Percentiles rank a stretch among this genome's conserved stretches.
Conservation (phyloP, 768 basidiomycete genomes). For the Amanita pseudoporphyria region DNA sequence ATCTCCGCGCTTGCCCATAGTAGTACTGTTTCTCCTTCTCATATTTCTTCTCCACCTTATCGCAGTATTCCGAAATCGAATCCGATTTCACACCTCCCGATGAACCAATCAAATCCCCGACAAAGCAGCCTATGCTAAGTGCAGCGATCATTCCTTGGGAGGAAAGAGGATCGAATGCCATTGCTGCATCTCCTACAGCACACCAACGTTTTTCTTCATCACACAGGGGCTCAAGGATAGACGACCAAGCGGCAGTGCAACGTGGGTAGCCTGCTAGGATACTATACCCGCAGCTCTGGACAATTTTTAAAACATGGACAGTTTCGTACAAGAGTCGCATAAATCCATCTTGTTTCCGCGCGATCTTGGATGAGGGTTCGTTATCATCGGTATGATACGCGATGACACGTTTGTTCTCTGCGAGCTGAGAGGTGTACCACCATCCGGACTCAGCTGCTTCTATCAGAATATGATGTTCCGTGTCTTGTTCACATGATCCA, state of each 20-base stretch:
- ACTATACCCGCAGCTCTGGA: conserved; percentile 15
- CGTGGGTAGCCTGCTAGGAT: conserved; percentile 12
- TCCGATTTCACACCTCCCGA: conserved; percentile 8
- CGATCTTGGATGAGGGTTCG: conserved; percentile 16
- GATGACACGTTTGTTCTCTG: conserved; percentile 19
- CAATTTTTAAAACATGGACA: conserved; percentile 14
- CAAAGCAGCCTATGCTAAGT: conserved; percentile 18
- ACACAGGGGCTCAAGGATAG: conserved; percentile 16
- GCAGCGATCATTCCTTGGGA: conserved; percentile 31
- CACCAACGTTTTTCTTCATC: conserved; percentile 16
- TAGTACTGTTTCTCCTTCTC: conserved; percentile 12
- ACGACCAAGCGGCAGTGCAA: conserved; percentile 22
- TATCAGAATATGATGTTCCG: conserved; percentile 24
- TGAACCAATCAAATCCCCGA: conserved; percentile 13
- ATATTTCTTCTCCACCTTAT: conserved; percentile 10
- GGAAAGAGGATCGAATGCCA: conserved; percentile 30
- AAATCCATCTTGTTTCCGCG: conserved; percentile 19
- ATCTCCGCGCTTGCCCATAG: conserved; percentile 3
- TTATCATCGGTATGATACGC: conserved; percentile 22
- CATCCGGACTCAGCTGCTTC: conserved; percentile 24
- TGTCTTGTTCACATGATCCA: conserved; percentile 13
- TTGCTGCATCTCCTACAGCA: conserved; percentile 28
- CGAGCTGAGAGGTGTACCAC: conserved; percentile 25
- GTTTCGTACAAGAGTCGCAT: conserved; percentile 19
- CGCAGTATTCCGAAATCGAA: conserved; percentile 6